Evolutionary conservation across 139 green algal genomes (phyloP).

Genomic region (Pedinophyceae sp.): DNA sequence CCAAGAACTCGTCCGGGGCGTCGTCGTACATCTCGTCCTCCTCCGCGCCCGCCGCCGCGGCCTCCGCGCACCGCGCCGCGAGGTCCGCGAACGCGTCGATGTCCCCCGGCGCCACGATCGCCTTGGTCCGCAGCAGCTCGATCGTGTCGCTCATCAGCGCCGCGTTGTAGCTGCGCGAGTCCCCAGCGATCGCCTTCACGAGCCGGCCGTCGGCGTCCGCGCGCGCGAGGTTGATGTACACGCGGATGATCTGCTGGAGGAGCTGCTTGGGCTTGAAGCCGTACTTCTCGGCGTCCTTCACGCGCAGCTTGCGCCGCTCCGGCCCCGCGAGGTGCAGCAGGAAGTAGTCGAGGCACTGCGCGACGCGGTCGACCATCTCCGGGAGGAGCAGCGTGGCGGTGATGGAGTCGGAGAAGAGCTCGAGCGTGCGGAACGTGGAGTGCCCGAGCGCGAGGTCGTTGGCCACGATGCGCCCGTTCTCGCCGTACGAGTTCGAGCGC

Average conservation of each 20-base stretch:
- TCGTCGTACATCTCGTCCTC: constrained; percentile 53
- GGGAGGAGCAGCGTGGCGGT: constrained; percentile 30
- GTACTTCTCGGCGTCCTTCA: constrained; percentile 71
- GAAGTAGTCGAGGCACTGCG: constrained; percentile 93
- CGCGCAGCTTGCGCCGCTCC: neutral
- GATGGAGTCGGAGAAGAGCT: constrained; percentile 16
- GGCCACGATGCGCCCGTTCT: constrained; percentile 10
- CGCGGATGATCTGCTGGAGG: constrained; percentile 42
- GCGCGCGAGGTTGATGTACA: constrained; percentile 71
- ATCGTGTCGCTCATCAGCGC: constrained; percentile 47
- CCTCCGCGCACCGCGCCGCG: constrained; percentile 12
- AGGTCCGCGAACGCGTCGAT: constrained; percentile 38
- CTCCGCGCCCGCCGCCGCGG: constrained; percentile 12
- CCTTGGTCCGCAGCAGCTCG: constrained; percentile 9
- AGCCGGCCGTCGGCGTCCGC: constrained; percentile 46
- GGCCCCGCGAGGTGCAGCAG: constrained; percentile 70
- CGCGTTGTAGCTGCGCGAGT: constrained; percentile 59
- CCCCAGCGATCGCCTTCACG: constrained; percentile 48
- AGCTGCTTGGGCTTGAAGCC: constrained; percentile 67
- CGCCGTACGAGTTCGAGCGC: neutral
- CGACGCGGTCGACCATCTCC: constrained; percentile 67
- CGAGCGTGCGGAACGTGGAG: constrained; percentile 15
- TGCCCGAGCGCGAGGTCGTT: neutral
- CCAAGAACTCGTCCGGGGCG: constrained; percentile 83
- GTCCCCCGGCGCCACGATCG: constrained; percentile 14